Evolutionary conservation across 2,329 filamentous ascomycete species (phyloP).

Genomic region (Knoxdaviesia capensis): DNA sequence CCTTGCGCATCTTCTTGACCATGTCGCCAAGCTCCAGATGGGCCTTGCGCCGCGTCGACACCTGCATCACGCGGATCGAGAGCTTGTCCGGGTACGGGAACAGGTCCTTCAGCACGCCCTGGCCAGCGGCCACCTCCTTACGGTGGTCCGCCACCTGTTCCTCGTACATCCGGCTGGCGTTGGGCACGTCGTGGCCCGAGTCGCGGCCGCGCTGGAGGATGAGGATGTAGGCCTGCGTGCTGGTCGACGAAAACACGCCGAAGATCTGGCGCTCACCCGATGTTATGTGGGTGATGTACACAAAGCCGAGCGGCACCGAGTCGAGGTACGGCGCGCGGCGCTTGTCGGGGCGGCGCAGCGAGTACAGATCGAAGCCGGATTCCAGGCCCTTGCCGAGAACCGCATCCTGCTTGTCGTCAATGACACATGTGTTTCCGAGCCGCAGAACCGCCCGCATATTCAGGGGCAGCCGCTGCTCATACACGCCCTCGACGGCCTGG

Average conservation of each 20-base stretch:
- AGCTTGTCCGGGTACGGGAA: slow-evolving; percentile 77
- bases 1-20: slow-evolving; percentile 75
- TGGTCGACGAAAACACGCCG: slow-evolving; percentile 72
- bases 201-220: slow-evolving; percentile 74
- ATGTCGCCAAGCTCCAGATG: slow-evolving; percentile 73
- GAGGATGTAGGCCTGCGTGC: slow-evolving; percentile 63
- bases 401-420: slow-evolving; percentile 76
- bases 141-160: slow-evolving; percentile 50
- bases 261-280: slow-evolving; percentile 86
- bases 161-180: slow-evolving; percentile 70
- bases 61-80: slow-evolving; percentile 68
- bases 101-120: slow-evolving; percentile 45
- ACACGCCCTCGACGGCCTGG: slow-evolving; percentile 65
- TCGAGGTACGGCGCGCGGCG: slow-evolving; percentile 47
- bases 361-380: slow-evolving; percentile 72
- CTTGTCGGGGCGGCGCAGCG: slow-evolving; percentile 49
- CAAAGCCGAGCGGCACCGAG: slow-evolving; percentile 54
- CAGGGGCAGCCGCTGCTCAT: slow-evolving; percentile 81
- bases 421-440: slow-evolving; percentile 77
- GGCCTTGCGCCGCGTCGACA: slow-evolving; percentile 77
- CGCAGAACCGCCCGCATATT: slow-evolving; percentile 74
- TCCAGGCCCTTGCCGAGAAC: slow-evolving; percentile 86
- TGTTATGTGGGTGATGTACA: slow-evolving; percentile 84
- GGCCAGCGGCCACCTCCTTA: slow-evolving; percentile 45
- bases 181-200: slow-evolving; percentile 62